Evolutionary conservation across 345 rosid species (phyloP).

Genomic region (Eucalyptus urophylla): DNA sequence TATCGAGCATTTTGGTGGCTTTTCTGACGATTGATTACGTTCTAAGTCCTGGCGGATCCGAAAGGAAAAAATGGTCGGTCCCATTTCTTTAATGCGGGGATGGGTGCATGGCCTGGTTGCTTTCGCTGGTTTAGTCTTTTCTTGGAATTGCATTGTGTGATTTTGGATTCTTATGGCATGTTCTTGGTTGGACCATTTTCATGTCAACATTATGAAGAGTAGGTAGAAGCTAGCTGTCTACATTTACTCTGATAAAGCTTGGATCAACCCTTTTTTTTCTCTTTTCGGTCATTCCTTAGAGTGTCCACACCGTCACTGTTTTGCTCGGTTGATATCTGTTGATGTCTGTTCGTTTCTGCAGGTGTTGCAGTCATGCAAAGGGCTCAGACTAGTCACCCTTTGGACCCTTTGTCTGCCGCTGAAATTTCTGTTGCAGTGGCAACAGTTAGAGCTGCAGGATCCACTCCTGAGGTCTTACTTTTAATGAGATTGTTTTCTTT

Average conservation of each 20-base stretch:
- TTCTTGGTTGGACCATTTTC: background rate
- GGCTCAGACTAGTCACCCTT: slow-evolving; percentile 73
- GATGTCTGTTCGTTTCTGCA: slow-evolving; percentile 2
- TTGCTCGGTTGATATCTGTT: background rate
- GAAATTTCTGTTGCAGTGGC: slow-evolving; percentile 89
- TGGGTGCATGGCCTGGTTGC: background rate
- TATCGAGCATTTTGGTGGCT: background rate
- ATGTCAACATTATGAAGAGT: background rate
- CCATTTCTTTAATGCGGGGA: background rate
- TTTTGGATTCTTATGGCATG: background rate
- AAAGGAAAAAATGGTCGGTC: background rate
- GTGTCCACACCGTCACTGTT: background rate
- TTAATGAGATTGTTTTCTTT: background rate
- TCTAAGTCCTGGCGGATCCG: background rate
- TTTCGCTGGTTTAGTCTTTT: background rate
- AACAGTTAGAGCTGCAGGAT: slow-evolving; percentile 87
- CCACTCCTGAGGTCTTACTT: slow-evolving; percentile 69
- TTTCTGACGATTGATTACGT: background rate
- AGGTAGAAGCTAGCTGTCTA: background rate
- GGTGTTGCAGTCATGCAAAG: slow-evolving; percentile 59
- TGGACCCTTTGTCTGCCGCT: slow-evolving; percentile 83
- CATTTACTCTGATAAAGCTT: background rate
- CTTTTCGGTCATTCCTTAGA: background rate
- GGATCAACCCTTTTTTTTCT: background rate
- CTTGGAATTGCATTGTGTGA: background rate